phyloP scores from a whole-genome alignment of 2,329 filamentous ascomycete species.

The Botrytis cinerea region DNA sequence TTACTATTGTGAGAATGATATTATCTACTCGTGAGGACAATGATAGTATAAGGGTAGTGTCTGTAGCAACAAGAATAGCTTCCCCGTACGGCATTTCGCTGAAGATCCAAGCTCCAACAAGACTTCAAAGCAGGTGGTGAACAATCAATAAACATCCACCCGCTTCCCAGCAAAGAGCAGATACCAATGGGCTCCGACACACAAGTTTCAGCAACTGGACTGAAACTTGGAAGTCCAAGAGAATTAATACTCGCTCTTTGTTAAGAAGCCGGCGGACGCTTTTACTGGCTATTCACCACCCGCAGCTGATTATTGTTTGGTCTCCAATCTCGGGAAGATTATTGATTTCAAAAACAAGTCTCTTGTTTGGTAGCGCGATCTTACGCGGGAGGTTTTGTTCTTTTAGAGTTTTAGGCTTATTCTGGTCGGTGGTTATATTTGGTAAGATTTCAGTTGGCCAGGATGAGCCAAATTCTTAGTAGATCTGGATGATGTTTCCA shows the following conservation, averaged over 20 bases:
- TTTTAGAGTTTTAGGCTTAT: constrained; percentile 38
- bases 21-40: neutral
- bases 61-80: too few relatives aligned
- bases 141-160: neutral
- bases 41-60: neutral
- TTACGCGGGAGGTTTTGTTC: constrained; percentile 58
- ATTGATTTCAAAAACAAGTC: constrained; percentile 70
- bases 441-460: constrained; percentile 44
- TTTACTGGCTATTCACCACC: constrained; percentile 26
- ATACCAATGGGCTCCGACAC: neutral
- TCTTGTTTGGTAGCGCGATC: constrained; percentile 73
- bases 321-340: constrained; percentile 59
- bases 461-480: neutral
- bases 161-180: neutral
- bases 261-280: neutral
- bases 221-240: neutral
- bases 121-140: neutral
- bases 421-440: constrained; percentile 39
- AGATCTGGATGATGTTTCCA: constrained; percentile 40
- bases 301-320: constrained; percentile 41
- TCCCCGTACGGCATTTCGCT: neutral
- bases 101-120: neutral
- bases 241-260: neutral
- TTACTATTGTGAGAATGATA: neutral
- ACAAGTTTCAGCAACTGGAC: neutral